These are phyloP conservation scores for Basipetospora chlamydospora DNA, from an alignment of 2,329 filamentous ascomycete species.

Conservation along the genomic window DNA sequence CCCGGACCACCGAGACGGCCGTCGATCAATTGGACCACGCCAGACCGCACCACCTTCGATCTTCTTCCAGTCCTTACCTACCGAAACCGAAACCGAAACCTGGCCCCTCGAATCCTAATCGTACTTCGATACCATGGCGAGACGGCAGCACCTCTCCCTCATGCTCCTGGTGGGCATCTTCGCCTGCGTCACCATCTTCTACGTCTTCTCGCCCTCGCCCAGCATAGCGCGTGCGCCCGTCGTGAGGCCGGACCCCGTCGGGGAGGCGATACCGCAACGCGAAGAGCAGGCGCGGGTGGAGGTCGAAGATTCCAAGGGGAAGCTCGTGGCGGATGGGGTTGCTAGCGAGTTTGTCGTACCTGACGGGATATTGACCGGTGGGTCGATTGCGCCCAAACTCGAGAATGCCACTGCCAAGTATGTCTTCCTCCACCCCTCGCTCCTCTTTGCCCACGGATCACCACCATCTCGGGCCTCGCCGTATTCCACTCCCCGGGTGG, in stretches of 20 bases:
- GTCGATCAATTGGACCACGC: no score
- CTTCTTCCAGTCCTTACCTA: no score
- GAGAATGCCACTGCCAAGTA: slow-evolving; percentile 73
- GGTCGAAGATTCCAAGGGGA: slow-evolving; percentile 5
- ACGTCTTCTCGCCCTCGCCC: slow-evolving; percentile 38
- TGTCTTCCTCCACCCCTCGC: slow-evolving; percentile 10
- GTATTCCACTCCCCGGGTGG: slow-evolving; percentile 3
- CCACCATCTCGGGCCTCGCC: neutral
- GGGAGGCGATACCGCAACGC: neutral
- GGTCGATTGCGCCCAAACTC: slow-evolving; percentile 64
- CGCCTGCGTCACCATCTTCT: slow-evolving; percentile 41
- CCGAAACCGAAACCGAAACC: no score
- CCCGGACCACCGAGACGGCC: no score
- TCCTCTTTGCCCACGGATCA: slow-evolving; percentile 2
- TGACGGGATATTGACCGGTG: slow-evolving; percentile 45
- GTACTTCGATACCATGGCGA: slow-evolving; percentile 40
- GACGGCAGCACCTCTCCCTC: slow-evolving; percentile 36
- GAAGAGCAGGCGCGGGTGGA: neutral
- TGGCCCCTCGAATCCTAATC: no score
- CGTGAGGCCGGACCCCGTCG: neutral
- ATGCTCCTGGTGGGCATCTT: slow-evolving; percentile 39
- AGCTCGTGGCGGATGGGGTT: no score
- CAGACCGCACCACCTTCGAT: no score
- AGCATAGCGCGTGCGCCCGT: neutral
- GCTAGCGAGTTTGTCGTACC: no score